Base-by-base conservation (phyloP, 495 filamentous ascomycete genomes). In the Oleoguttula mirabilis region DNA sequence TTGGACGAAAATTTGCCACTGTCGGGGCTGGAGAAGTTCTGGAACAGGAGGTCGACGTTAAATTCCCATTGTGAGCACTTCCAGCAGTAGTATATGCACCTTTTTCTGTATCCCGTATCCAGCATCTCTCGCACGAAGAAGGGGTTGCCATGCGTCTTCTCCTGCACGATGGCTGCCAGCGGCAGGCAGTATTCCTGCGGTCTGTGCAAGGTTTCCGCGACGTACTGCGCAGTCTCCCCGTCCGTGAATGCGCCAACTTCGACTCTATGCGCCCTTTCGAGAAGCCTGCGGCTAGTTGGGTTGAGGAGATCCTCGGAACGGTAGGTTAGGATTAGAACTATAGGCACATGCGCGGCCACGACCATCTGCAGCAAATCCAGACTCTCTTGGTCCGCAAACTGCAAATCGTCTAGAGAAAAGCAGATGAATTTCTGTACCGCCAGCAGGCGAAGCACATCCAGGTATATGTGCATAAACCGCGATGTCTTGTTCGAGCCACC, bases 101-200 rank as follows among this genome's bases (percentile, higher is more conserved):
- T 77, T 57, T 84, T 92, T 14, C 79, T 75, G 58, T 92, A 78
- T 54, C 82, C 87, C 6, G 80, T 79, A 54, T 81, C 82, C n/a
- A 94, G 70, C 75, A 94, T 88, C 58, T 92, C 82, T 22, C 82
- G 74, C 47, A 93, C 79, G 50, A 88, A 88, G 58, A 93, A 93
- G 0, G 83, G 82, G 52, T 92, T 90, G 0, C 84, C 84, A 11
- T 70, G 67, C 17, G 77, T 82, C 61, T 88, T 87, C 51, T 86
- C 83, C 58, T 86, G 80, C 14, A 92, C 71, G 10, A 88, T 77
- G 15, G 81, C 73, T 8, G 77, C 74, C 10, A 85, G 57, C 5
- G 79, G 69, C 6, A 79, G 47, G 15, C 78, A 68, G 31, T 80
- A 74, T 27, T 77, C 74, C 27, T 60, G 62, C 8, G 71, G 64